Base-by-base conservation (phyloP, 345 rosid species). In the Dipteronia dyeriana region DNA sequence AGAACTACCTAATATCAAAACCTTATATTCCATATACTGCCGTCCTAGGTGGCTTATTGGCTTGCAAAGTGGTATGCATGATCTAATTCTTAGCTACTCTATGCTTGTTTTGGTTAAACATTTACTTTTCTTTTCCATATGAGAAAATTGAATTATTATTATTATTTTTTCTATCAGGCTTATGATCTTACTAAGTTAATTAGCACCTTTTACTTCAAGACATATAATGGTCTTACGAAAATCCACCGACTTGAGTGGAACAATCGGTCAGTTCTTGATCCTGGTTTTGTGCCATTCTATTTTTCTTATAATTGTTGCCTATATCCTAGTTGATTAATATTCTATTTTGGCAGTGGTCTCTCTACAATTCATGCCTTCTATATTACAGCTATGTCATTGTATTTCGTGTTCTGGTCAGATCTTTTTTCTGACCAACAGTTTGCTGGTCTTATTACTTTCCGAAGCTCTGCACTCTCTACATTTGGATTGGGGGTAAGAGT, bases 241-340 rank as follows among this genome's bases (percentile, higher is more conserved):
- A 56, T 82, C 39, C 91, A 95, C 71, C 86, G 88, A 57, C 74
- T 86, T 65, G 97, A 95, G 75, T 95, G 98, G 98, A 93, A 91
- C 79, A 93, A 95, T 64, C 85, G 97, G 98, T 91, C 79, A 84
- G 82, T 65, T 17, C 12, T 51, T 51, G 68, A 59, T 60, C 54
- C 66, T 6, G 61, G 45, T 12, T 34, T n/a, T 38, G n/a, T 31
- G 41, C 19, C 51, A 3, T 62, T 67, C 79, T 63, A 14, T 29
- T 43, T 76, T 53, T 63, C 31, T 25, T 59, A 10, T 19, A 57
- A 22, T 38, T 81, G 20, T 75, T 63, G 56, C 63, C 38, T 70
- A 63, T 67, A 38, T 56, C 63, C 60, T 61, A 60, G 20, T 77
- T 68, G 70, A 22, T 77, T 22, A 63, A 16, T 74, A 29, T 68